phyloP scores from a whole-genome alignment of 2,329 filamentous ascomycete species.

The Furcasterigmium sp. region DNA sequence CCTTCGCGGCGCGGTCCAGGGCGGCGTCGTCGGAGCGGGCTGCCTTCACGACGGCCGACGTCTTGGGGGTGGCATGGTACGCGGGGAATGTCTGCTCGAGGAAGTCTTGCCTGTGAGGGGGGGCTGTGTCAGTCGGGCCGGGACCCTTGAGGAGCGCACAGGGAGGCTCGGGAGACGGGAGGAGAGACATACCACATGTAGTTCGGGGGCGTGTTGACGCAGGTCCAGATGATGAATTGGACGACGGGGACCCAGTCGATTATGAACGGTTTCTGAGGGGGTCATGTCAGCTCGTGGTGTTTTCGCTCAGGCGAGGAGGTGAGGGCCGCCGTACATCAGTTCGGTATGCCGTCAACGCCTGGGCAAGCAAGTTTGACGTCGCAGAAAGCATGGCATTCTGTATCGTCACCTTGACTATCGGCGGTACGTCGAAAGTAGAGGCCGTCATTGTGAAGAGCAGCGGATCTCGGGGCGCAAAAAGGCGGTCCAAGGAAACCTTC shows the following conservation, averaged over 20 bases:
- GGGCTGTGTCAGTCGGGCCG: not conserved
- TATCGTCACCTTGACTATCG: conserved; percentile 54
- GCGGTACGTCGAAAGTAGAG: conserved; percentile 24
- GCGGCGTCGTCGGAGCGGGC: conserved; percentile 35
- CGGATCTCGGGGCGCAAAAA: not conserved
- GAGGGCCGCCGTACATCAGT: conserved; percentile 40
- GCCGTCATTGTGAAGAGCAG: conserved; percentile 22
- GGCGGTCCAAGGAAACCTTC: not conserved
- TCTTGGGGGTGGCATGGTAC: conserved; percentile 39
- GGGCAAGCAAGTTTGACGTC: conserved; percentile 68
- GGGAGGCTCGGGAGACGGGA: too few species aligned
- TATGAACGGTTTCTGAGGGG: conserved; percentile 46
- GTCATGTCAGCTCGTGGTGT: conserved; percentile 1
- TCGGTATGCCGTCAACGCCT: conserved; percentile 60
- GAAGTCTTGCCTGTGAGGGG: conserved; percentile 69
- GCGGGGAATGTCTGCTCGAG: conserved; percentile 73
- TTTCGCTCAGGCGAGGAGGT: not conserved
- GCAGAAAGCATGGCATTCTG: conserved; percentile 62
- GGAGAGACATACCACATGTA: conserved; percentile 61
- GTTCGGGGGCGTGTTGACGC: conserved; percentile 75
- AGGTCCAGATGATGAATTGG: conserved; percentile 71
- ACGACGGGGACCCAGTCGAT: conserved; percentile 65
- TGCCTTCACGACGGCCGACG: conserved; percentile 31
- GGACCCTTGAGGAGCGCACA: too few species aligned
- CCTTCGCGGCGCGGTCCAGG: conserved; percentile 25